Percentiles rank a stretch among this genome's conserved stretches.
These are phyloP conservation scores for Fusarium chuoi DNA, from an alignment of 2,329 filamentous ascomycete species.

Conservation along the genomic window DNA sequence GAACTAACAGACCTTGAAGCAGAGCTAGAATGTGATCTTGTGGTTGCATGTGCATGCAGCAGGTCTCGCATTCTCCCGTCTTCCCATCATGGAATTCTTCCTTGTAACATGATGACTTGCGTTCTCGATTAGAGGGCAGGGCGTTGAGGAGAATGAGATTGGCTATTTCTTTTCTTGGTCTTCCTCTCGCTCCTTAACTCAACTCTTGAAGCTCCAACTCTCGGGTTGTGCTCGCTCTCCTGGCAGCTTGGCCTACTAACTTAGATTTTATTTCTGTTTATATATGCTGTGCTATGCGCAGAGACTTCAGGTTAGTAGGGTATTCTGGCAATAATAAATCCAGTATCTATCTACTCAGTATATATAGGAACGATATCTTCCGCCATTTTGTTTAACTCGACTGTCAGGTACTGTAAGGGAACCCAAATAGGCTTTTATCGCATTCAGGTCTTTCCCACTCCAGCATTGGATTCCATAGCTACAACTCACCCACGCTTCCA, in stretches of 20 bases:
- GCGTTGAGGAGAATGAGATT: too few species aligned
- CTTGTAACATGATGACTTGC: neutral
- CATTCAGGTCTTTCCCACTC: neutral
- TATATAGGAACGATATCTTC: neutral
- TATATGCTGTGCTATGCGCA: neutral
- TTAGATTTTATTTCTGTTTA: neutral
- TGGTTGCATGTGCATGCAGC: neutral
- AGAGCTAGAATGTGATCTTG: neutral
- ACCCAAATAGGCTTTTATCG: neutral
- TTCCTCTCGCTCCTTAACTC: neutral
- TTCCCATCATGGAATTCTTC: neutral
- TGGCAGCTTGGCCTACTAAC: neutral
- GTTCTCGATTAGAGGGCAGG: neutral
- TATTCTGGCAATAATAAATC: neutral
- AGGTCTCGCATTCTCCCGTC: neutral
- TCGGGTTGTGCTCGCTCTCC: neutral
- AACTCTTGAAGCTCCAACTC: neutral
- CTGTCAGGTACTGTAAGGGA: neutral
- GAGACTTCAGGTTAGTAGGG: neutral
- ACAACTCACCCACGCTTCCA: neutral
- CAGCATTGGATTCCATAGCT: neutral
- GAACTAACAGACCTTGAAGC: neutral
- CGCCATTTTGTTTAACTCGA: neutral
- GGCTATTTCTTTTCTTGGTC: neutral
- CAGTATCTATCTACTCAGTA: neutral